Conservation (phyloP, 176 grass and related monocot species). For the Bothriochloa decipiens region DNA sequence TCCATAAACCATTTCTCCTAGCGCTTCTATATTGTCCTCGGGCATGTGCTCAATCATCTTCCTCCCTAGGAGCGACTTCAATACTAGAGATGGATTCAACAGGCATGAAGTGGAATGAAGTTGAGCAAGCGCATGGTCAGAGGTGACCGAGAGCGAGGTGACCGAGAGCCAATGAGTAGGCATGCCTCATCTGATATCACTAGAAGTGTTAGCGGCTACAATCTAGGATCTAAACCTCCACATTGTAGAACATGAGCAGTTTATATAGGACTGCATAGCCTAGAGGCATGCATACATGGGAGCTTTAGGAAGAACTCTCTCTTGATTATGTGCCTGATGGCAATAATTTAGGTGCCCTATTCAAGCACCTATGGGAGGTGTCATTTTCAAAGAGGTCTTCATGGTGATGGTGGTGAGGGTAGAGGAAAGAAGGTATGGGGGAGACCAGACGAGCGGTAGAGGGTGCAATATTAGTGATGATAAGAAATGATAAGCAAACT, state of each 20-base stretch:
- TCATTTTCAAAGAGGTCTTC: not conserved
- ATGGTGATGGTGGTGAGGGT: not conserved
- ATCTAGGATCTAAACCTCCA: rapidly evolving
- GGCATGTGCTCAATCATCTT: not conserved
- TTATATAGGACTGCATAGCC: not conserved
- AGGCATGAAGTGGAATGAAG: not conserved
- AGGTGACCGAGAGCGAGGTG: not conserved
- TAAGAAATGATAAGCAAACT: not conserved
- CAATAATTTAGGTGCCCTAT: not conserved
- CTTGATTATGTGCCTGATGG: not conserved
- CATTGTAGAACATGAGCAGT: not conserved
- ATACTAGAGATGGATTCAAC: rapidly evolving
- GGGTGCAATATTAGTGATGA: not conserved
- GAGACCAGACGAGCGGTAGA: not conserved
- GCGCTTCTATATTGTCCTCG: not conserved
- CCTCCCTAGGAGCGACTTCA: not conserved
- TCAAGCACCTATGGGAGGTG: not conserved
- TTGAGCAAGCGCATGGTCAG: not conserved
- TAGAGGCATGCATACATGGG: not conserved
- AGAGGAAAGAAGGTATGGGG: rapidly evolving
- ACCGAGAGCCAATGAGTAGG: not conserved
- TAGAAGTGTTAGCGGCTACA: not conserved
- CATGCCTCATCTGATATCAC: not conserved
- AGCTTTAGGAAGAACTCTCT: not conserved
- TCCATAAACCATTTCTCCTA: not conserved